Percentiles rank a stretch among this genome's conserved stretches.
Evolutionary conservation across 2,329 filamentous ascomycete species (phyloP).

Genomic region (Penicillium concentricum): DNA sequence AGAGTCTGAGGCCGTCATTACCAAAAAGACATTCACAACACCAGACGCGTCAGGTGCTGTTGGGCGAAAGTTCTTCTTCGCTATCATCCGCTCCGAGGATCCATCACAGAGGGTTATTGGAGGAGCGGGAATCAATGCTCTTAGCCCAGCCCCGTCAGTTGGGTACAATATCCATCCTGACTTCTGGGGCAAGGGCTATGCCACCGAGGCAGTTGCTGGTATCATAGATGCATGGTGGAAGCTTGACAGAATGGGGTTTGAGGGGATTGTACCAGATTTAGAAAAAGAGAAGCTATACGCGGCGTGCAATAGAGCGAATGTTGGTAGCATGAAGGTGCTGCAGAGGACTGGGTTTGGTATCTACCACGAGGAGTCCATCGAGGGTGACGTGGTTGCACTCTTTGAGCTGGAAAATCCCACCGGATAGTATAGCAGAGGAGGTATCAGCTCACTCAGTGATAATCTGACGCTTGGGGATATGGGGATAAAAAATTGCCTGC

Average conservation of each 20-base stretch:
- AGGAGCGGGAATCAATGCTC: conserved; percentile 19
- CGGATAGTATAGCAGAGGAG: neutral
- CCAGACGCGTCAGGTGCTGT: conserved; percentile 21
- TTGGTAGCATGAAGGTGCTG: conserved; percentile 22
- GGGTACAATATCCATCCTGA: conserved; percentile 27
- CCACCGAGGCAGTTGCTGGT: conserved; percentile 24
- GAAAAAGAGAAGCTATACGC: conserved; percentile 19
- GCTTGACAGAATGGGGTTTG: neutral
- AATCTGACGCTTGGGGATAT: neutral
- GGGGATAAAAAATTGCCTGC: neutral
- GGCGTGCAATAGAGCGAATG: conserved; percentile 17
- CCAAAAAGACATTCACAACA: conserved; percentile 14
- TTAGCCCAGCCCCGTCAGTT: conserved; percentile 17
- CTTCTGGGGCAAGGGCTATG: conserved; percentile 26
- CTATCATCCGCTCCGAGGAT: conserved; percentile 14
- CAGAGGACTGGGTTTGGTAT: conserved; percentile 17
- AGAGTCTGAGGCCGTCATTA: conserved; percentile 16
- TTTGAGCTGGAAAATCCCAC: conserved; percentile 11
- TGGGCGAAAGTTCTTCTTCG: conserved; percentile 21
- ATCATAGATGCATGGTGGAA: conserved; percentile 27
- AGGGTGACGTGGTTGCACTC: conserved; percentile 18
- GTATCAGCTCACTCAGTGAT: neutral
- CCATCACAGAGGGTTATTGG: conserved; percentile 18
- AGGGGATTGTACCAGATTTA: neutral
- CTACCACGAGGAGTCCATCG: conserved; percentile 11